Conservation (phyloP, 2,329 filamentous ascomycete species). For the Cercospora zeae-maydis region DNA sequence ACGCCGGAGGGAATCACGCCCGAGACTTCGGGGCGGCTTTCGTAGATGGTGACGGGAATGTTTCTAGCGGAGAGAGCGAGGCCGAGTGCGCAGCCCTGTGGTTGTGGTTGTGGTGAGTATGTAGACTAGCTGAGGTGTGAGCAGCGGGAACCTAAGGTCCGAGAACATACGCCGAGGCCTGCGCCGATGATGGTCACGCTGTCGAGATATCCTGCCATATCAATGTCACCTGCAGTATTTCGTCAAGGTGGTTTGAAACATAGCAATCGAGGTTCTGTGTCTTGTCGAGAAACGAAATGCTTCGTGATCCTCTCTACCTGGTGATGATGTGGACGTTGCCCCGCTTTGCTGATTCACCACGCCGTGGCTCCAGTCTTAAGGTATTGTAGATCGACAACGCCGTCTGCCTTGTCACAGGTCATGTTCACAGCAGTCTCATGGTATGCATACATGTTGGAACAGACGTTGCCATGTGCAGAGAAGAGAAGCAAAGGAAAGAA, state of each 20-base stretch:
- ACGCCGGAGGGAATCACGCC: constrained; percentile 34
- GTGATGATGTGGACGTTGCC: neutral
- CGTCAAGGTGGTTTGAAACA: neutral
- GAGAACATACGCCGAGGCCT: constrained; percentile 19
- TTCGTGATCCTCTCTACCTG: neutral
- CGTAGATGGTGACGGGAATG: constrained; percentile 26
- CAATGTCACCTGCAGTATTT: neutral
- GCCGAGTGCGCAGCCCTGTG: constrained; percentile 28
- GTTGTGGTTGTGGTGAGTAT: neutral
- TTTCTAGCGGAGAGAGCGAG: constrained; percentile 21
- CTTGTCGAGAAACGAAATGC: neutral
- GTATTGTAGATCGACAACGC: neutral
- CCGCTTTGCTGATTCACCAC: neutral
- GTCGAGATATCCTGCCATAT: constrained; percentile 17
- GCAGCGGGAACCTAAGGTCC: neutral
- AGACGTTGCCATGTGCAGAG: neutral
- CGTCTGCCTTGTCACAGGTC: neutral
- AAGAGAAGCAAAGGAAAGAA: neutral
- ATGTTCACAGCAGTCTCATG: neutral
- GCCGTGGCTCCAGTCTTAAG: neutral
- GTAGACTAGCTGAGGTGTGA: neutral
- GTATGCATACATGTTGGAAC: neutral
- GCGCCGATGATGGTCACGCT: constrained; percentile 23
- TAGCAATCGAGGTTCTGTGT: neutral
- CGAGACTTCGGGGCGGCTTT: constrained; percentile 18